Evolutionary conservation across 352 stramenopile species (phyloP), one percentile per base, ranked within the genome.

Genomic region (Globisporangium echinulatum): DNA sequence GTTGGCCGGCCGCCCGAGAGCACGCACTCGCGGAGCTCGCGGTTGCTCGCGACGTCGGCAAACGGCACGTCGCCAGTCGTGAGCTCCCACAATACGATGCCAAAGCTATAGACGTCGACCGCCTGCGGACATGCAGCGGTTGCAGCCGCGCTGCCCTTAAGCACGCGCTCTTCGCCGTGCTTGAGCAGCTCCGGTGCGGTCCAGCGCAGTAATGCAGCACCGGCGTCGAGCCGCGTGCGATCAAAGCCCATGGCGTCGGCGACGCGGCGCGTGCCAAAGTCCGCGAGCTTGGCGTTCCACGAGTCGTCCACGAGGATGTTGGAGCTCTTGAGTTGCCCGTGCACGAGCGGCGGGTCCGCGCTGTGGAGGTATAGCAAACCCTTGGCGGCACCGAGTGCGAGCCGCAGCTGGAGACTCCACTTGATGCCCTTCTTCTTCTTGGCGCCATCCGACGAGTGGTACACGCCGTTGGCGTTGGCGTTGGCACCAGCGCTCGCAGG

Each of bases 221-320:
- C 74, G 44, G 72, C 62, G 54, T 90, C 70, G 60, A 87, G 66
- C 39, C 80, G 74, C 64, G 69, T 81, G 19, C 76, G 74, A 70
- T 90, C 73, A 61, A 88, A 85, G 52, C 82, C 79, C 49, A 95
- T 81, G 17, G 83, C 82, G 52, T 93, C 83, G 10, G 84, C 82
- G 44, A 95, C 84, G 13, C 80, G 76, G 36, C 81, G 70, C 52
- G 84, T 95, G 47, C 85, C 85, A 68, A 93, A 95, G 68, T 95
- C 85, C 49, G 83, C 85, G 38, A 95, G 73, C 60, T 95, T 95
- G 64, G 85, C 85, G 59, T 93, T 95, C 85, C 83, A 95, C 56
- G 83, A 93, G 66, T 95, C 85, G 61, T 93, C 84, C 42, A 95
- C 82, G 49, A 95, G 71, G 62, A 95, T 93, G 62, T 95, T 95